Percentiles rank a stretch among this genome's conserved stretches.
Evolutionary conservation across 495 filamentous ascomycete genomes (phyloP).

Genomic region (Antarctomyces pellizariae): DNA sequence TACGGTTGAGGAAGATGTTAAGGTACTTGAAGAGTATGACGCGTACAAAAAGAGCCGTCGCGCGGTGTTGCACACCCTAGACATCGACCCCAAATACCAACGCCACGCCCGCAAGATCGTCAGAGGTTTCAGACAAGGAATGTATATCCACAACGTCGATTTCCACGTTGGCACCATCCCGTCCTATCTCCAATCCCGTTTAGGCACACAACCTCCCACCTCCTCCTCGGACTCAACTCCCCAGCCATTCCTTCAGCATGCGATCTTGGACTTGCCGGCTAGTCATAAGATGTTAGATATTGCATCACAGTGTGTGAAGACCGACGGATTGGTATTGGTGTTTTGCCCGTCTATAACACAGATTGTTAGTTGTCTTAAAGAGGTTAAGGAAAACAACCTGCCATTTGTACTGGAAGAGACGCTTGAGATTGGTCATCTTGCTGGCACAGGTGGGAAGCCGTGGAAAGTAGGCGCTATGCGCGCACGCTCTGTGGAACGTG

Average conservation of each 20-base stretch:
- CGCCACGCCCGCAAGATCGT: conserved; percentile 34
- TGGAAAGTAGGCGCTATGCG: conserved; percentile 48
- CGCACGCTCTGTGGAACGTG: too few species aligned
- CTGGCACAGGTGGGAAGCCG: conserved; percentile 29
- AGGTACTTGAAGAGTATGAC: conserved; percentile 8
- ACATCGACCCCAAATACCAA: conserved; percentile 33
- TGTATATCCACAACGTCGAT: conserved; percentile 41
- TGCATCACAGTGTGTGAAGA: conserved; percentile 29
- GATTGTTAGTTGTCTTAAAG: conserved; percentile 33
- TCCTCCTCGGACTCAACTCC: conserved; percentile 14
- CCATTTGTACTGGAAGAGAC: conserved; percentile 35
- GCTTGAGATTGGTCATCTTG: conserved; percentile 35
- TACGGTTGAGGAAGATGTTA: conserved; percentile 11
- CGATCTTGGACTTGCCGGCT: conserved; percentile 46
- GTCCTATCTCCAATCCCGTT: conserved; percentile 32
- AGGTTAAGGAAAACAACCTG: conserved; percentile 24
- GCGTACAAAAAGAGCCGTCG: conserved; percentile 19
- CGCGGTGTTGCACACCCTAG: conserved; percentile 50
- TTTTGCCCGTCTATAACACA: conserved; percentile 62
- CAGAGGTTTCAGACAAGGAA: conserved; percentile 37
- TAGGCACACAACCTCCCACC: too few species aligned
- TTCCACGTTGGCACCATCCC: conserved; percentile 46
- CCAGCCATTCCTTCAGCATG: conserved; percentile 38
- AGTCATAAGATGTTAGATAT: conserved; percentile 32
- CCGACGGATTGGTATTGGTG: conserved; percentile 36